phyloP scores from a whole-genome alignment of 2,329 filamentous ascomycete species.

The Diaporthe eres region DNA sequence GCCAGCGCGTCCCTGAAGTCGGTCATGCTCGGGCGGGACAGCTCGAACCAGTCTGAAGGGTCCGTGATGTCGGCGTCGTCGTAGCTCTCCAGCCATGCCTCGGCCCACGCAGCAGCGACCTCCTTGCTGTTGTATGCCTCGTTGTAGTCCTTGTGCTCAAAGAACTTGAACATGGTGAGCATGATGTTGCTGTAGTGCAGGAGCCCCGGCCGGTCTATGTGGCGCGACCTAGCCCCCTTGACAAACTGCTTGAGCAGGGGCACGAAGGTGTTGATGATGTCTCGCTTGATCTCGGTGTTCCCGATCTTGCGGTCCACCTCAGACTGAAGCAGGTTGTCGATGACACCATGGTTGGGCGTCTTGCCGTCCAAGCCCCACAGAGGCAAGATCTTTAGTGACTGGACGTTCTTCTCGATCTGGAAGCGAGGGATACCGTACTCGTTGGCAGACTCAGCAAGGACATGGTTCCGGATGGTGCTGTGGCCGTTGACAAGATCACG shows the following conservation, averaged over 20 bases:
- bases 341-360: conserved; percentile 66
- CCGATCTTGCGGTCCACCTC: conserved; percentile 62
- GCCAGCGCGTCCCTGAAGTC: conserved; percentile 54
- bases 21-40: conserved; percentile 52
- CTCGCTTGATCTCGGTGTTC: conserved; percentile 55
- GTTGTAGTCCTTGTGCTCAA: conserved; percentile 65
- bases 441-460: conserved; percentile 68
- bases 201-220: conserved; percentile 59
- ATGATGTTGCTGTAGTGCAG: conserved; percentile 62
- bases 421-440: conserved; percentile 69
- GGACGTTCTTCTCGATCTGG: conserved; percentile 68
- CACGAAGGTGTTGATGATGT: conserved; percentile 67
- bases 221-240: conserved; percentile 61
- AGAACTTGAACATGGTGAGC: conserved; percentile 65
- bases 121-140: conserved; percentile 62
- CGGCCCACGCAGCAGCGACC: conserved; percentile 62
- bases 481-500: conserved; percentile 69
- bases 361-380: conserved; percentile 69
- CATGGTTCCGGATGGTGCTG: conserved; percentile 67
- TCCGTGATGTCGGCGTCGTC: conserved; percentile 55
- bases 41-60: conserved; percentile 50
- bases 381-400: conserved; percentile 67
- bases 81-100: conserved; percentile 63
- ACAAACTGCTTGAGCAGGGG: conserved; percentile 65
- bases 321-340: conserved; percentile 66